Evolutionary conservation across 2,329 filamentous ascomycete species (phyloP).

Genomic region (Trichophyton simii): DNA sequence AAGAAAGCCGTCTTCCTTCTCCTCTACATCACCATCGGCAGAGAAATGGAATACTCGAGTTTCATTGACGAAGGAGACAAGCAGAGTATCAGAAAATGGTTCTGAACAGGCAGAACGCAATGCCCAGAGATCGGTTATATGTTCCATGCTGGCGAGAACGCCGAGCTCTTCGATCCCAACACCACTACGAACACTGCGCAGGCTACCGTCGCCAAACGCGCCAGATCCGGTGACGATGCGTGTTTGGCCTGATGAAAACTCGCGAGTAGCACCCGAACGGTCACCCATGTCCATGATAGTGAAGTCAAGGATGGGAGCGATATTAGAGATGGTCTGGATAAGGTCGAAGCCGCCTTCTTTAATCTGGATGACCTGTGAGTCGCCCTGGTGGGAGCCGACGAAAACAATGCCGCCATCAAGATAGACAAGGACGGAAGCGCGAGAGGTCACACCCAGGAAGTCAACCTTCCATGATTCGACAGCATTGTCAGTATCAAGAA

Average conservation of each 20-base stretch:
- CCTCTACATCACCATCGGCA: slow-evolving; percentile 65
- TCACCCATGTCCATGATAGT: slow-evolving; percentile 93
- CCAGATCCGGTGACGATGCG: slow-evolving; percentile 88
- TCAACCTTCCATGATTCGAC: slow-evolving; percentile 63
- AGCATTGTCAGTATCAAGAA: slow-evolving; percentile 49
- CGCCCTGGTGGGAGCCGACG: slow-evolving; percentile 81
- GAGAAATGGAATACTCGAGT: slow-evolving; percentile 74
- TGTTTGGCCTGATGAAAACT: slow-evolving; percentile 90
- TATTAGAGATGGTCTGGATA: slow-evolving; percentile 66
- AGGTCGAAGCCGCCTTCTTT: slow-evolving; percentile 50
- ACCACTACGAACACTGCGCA: slow-evolving; percentile 83
- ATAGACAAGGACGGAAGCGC: slow-evolving; percentile 68
- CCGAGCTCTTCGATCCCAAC: slow-evolving; percentile 84
- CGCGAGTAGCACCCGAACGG: slow-evolving; percentile 65
- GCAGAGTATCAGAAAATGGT: slow-evolving; percentile 49
- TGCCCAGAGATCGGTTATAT: slow-evolving; percentile 61
- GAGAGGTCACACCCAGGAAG: slow-evolving; percentile 55
- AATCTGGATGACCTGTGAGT: slow-evolving; percentile 69
- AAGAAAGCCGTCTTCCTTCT: slow-evolving; percentile 57
- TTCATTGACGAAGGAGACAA: slow-evolving; percentile 71
- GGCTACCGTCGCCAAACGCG: slow-evolving; percentile 72
- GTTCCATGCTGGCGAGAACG: slow-evolving; percentile 63
- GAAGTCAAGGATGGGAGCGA: slow-evolving; percentile 87
- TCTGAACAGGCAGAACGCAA: slow-evolving; percentile 42
- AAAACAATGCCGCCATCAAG: slow-evolving; percentile 58